phyloP scores from a whole-genome alignment of 306 rosid genomes.

The Hippophae gyantsensis region DNA sequence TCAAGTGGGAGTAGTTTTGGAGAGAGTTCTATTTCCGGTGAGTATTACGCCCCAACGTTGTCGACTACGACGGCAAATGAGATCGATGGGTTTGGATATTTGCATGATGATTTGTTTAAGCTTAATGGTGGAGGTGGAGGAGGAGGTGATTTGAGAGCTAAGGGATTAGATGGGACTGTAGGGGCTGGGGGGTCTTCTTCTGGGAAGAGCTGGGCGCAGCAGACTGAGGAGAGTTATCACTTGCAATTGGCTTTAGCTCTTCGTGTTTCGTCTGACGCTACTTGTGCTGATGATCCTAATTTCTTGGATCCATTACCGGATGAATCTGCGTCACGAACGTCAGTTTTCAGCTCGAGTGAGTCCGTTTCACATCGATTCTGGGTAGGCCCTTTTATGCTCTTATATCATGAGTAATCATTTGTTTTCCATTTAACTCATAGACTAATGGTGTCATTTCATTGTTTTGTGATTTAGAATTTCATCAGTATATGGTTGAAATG shows the following conservation, averaged over 20 bases:
- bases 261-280: conserved; percentile 74
- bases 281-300: conserved; percentile 88
- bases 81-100: conserved; percentile 53
- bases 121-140: conserved; percentile 32
- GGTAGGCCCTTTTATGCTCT: conserved; percentile 37
- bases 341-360: conserved; percentile 38
- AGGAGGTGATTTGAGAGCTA: conserved; percentile 39
- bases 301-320: conserved; percentile 69
- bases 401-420: background rate
- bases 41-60: conserved; percentile 63
- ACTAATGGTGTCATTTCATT: background rate
- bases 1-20: conserved; percentile 97
- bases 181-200: conserved; percentile 39
- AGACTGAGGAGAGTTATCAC: conserved; percentile 97
- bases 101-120: conserved; percentile 47
- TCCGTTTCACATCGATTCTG: conserved; percentile 82
- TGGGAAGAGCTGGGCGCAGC: conserved; percentile 98
- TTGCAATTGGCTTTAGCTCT: conserved; percentile 85
- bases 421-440: background rate
- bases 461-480: background rate
- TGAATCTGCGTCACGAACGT: conserved; percentile 35
- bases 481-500: background rate
- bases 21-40: conserved; percentile 89
- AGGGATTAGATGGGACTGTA: conserved; percentile 31
- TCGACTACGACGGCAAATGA: conserved; percentile 57